phyloP scores from a whole-genome alignment of 2,329 filamentous ascomycete genomes.

The Tolypocladium paradoxum region DNA sequence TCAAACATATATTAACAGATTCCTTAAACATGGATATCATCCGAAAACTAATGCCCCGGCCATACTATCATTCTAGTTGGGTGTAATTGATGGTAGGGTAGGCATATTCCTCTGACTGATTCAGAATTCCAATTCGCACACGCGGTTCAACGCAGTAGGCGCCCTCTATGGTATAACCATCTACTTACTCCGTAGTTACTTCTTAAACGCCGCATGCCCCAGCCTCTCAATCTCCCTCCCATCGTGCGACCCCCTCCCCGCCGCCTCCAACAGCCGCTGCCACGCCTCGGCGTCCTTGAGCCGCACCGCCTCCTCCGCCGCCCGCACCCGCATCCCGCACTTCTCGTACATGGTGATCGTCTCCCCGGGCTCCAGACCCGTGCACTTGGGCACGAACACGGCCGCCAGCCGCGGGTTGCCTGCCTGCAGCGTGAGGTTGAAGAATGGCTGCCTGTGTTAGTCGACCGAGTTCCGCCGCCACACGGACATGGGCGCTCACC shows the following conservation, averaged over 20 bases:
- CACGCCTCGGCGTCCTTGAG: slow-evolving; percentile 69
- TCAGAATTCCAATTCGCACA: no score
- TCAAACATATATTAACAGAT: no score
- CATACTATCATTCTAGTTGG: no score
- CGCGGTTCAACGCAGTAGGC: no score
- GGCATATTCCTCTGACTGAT: no score
- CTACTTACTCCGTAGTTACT: slow-evolving; percentile 6
- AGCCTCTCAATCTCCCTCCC: slow-evolving; percentile 75
- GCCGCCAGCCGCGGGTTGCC: slow-evolving; percentile 82
- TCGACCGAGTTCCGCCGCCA: neutral
- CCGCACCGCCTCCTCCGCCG: slow-evolving; percentile 83
- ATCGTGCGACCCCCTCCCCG: slow-evolving; percentile 55
- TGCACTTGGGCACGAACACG: slow-evolving; percentile 81
- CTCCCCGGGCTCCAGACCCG: slow-evolving; percentile 54
- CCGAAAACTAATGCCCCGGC: no score
- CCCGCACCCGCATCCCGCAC: slow-evolving; percentile 80
- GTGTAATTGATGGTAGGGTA: no score
- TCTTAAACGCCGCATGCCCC: slow-evolving; percentile 47
- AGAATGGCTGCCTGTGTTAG: slow-evolving; percentile 60
- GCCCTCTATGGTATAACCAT: neutral
- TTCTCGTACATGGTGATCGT: slow-evolving; percentile 91
- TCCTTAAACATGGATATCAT: no score
- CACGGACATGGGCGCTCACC: slow-evolving; percentile 37
- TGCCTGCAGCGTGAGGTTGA: slow-evolving; percentile 76
- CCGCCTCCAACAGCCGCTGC: slow-evolving; percentile 61